Evolutionary conservation across 2,329 filamentous ascomycete species (phyloP).

Genomic region (Beauveria scarabaeidicola): DNA sequence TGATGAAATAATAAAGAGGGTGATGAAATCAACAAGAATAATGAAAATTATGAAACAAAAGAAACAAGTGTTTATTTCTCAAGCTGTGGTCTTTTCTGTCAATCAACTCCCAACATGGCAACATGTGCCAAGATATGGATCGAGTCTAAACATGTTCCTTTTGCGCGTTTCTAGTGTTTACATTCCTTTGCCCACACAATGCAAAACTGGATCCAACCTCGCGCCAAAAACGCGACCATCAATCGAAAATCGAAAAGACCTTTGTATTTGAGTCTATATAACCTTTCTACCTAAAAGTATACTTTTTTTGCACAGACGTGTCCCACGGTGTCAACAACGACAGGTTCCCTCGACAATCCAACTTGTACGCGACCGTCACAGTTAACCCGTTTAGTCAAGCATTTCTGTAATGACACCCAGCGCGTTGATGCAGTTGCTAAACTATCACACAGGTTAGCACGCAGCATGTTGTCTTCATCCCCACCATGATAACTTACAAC

Average conservation of each 20-base stretch:
- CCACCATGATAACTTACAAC: background rate
- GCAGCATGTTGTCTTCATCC: background rate
- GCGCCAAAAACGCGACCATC: background rate
- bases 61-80: fast-evolving
- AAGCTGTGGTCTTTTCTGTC: no score
- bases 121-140: no score
- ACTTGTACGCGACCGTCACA: background rate
- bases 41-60: no score
- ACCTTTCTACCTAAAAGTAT: background rate
- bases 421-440: background rate
- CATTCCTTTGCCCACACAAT: background rate
- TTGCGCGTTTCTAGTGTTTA: no score
- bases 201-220: background rate
- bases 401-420: background rate
- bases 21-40: no score
- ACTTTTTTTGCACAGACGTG: background rate
- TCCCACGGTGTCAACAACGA: background rate
- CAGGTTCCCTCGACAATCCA: no score
- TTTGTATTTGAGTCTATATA: background rate
- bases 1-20: no score
- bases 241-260: background rate
- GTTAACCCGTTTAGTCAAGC: background rate
- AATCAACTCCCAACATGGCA: no score
- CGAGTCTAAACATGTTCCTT: no score
- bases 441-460: background rate